Conservation (phyloP, 2,329 filamentous ascomycete species). For the Talaromyces sp. region DNA sequence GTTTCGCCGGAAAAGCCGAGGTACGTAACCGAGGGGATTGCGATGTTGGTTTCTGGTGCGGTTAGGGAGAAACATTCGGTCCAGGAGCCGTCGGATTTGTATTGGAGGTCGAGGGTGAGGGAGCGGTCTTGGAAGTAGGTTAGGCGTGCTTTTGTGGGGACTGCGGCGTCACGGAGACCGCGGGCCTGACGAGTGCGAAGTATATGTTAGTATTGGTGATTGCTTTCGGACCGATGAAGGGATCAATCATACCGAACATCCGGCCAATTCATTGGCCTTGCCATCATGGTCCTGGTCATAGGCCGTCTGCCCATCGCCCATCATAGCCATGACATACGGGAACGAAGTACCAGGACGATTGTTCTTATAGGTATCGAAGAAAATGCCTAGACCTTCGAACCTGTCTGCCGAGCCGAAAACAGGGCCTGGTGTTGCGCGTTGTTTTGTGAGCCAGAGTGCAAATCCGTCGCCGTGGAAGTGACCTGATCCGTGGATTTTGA, state of each 20-base stretch:
- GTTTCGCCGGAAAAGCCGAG: constrained; percentile 69
- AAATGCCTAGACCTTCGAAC: constrained; percentile 91
- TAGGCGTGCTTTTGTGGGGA: constrained; percentile 79
- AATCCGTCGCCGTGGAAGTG: constrained; percentile 94
- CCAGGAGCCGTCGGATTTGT: constrained; percentile 87
- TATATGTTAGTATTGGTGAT: not conserved
- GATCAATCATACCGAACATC: constrained; percentile 64
- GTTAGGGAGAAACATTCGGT: constrained; percentile 74
- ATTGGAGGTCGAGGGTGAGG: constrained; percentile 85
- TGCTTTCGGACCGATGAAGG: not conserved
- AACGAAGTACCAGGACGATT: constrained; percentile 93
- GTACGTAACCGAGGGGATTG: constrained; percentile 69
- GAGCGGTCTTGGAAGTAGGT: constrained; percentile 97
- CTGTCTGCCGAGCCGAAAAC: constrained; percentile 85
- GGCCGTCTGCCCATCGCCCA: constrained; percentile 78
- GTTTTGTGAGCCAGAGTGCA: constrained; percentile 96
- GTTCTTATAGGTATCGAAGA: constrained; percentile 99
- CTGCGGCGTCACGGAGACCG: constrained; percentile 71
- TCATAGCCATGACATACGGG: constrained; percentile 98
- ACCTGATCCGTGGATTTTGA: constrained; percentile 84
- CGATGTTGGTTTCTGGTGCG: constrained; percentile 58
- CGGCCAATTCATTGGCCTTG: constrained; percentile 85
- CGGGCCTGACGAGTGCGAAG: constrained; percentile 55
- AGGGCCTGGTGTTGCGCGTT: constrained; percentile 70
- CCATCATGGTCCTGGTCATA: constrained; percentile 96